Base-by-base conservation (phyloP, 2,329 filamentous ascomycete genomes). In the Phaeosphaeriaceae sp. region DNA sequence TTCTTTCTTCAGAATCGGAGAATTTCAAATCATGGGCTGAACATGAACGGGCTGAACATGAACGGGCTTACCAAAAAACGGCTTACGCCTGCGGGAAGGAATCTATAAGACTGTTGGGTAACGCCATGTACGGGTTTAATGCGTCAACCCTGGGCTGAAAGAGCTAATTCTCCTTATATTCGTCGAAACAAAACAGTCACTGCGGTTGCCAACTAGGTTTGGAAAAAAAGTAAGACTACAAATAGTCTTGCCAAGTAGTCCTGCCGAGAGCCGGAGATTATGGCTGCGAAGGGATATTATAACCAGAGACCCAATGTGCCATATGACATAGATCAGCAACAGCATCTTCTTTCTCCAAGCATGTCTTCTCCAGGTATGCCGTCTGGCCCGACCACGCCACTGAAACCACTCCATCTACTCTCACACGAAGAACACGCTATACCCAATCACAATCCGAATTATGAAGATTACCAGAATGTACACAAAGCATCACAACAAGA, bases 401-500 rank as follows among this genome's bases (percentile, higher is more conserved):
- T 60, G 17, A 63, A 56, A 29, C 54, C 60, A 15, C 46, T 63
- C 0, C 59, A 63, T 34, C 15, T 56, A 6, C 37, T 38, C 15
- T 32, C 43, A 3, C 41, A 56, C 6, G 54, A 56, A 54, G 9
- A 35, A 46, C 34, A 38, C 42, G 3, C 33, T 50, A 2, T 37
- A 58, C 9, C 48, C 53, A 23, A 17, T 18, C 35, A 48, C 17
- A 33, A 36, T n/a, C 43, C 53, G 28, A 47, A 45, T 20, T 45
- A 56, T 11, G 48, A 45, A 11, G 55, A 62, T 26, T 56, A 57
- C n/a, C 54, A 64, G 7, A 39, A 52, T 6, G 33, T 67, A 12
- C 58, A 61, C 35, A 39, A 42, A 15, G 59, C 56, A 4, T 36
- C 51, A 12, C 39, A 52, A 23, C 48, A 64, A 49, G 66, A 68